Base-by-base conservation (phyloP, 139 green algal genomes). In the Micractinium sp. region DNA sequence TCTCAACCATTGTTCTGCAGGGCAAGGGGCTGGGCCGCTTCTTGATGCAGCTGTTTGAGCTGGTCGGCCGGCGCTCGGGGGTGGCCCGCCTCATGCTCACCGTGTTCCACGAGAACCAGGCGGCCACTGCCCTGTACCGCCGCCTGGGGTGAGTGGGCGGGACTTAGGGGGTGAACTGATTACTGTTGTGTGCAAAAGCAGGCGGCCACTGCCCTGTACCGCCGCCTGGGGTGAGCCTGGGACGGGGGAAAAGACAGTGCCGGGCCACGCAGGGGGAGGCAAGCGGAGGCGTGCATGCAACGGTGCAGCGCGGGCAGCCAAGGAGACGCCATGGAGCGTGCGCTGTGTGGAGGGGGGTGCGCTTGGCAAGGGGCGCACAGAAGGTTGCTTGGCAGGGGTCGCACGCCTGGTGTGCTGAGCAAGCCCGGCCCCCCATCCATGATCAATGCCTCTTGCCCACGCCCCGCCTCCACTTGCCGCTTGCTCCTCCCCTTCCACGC, bases 61-160 rank as follows among this genome's bases (percentile, higher is more conserved):
- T 92, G 60, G 74, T 94, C 9, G 92, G 90, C 13, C 82, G 88
- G 56, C 87, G 85, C 41, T 25, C 25, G 14, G 71, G 79, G 4
- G 77, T 95, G 80, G 41, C 85, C 19, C 78, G 81, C 41, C 67
- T 95, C 27, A 94, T 95, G 92, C 92, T 95, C 15, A 95, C 93
- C 14, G 93, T 95, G 27, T 89, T 94, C 56, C 86, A 91, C 16
- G 81, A 33, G 14, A 95, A 95, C 74, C 39, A n/a, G 14, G 87
- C 47, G 0, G 93, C 93, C 13, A 31, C 69, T 31, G 41, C 74
- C 16, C 82, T 95, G 23, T 95, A 95, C 78, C 31, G 36, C 35
- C 91, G 90, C 16, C 85, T 93, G 61, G 91, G 85, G 60, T 92
- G 85, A 35, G 63, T 56, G 47, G 47, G 47, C 47, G 47, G 47